phyloP scores from a whole-genome alignment of 805 yeast genomes.

The Soucietia sequanensis region DNA sequence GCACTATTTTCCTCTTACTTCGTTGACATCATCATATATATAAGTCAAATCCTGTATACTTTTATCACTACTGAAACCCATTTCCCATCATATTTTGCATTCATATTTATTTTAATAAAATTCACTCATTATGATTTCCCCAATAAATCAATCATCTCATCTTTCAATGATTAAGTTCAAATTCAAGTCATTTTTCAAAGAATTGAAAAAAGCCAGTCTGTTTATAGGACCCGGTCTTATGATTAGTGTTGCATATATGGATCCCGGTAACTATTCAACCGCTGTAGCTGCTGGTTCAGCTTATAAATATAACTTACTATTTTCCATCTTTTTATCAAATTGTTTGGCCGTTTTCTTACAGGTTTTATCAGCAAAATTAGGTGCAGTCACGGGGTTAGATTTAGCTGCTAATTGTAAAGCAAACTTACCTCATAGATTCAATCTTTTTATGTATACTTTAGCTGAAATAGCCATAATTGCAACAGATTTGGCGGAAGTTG shows the following conservation, averaged over 20 bases:
- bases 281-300: conserved; percentile 94
- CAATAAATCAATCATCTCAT: too few relatives aligned
- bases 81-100: too few relatives aligned
- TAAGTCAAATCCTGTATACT: too few relatives aligned
- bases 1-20: too few relatives aligned
- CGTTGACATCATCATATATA: too few relatives aligned
- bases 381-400: conserved; percentile 92
- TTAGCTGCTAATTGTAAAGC: conserved; percentile 83
- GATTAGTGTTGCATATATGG: conserved; percentile 96
- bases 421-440: conserved; percentile 63
- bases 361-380: conserved; percentile 79
- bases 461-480: conserved; percentile 93
- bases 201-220: conserved; percentile 47
- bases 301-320: conserved; percentile 73
- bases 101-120: too few relatives aligned
- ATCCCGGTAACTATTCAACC: conserved; percentile 95
- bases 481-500: conserved; percentile 95
- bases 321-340: conserved; percentile 76
- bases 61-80: too few relatives aligned
- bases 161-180: too few relatives aligned
- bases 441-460: conserved; percentile 62
- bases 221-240: conserved; percentile 94
- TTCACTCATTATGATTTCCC: too few relatives aligned
- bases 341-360: conserved; percentile 86
- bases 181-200: not conserved